Conservation (phyloP, 2,329 filamentous ascomycete species). For the Elsinoe batatas region DNA sequence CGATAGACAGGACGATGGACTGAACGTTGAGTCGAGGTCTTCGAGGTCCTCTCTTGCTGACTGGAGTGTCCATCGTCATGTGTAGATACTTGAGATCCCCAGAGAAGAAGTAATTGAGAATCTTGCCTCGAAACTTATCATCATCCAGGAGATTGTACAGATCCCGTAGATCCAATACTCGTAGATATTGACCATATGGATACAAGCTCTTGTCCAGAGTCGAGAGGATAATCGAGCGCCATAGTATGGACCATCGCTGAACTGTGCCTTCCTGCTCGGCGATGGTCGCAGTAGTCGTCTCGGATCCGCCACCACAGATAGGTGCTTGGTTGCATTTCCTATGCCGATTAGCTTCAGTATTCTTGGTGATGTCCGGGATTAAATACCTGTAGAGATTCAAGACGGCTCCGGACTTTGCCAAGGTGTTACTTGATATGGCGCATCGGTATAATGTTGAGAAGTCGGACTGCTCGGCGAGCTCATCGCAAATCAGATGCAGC, state of each 20-base stretch:
- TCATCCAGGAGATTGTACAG: slow-evolving; percentile 51
- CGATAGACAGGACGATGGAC: slow-evolving; percentile 39
- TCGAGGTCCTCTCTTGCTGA: slow-evolving; percentile 21
- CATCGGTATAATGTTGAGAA: slow-evolving; percentile 53
- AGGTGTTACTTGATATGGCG: slow-evolving; percentile 44
- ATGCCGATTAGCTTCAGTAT: neutral
- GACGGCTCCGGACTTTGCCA: slow-evolving; percentile 49
- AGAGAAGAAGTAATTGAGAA: slow-evolving; percentile 49
- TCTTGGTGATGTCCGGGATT: neutral
- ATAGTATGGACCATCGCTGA: slow-evolving; percentile 53
- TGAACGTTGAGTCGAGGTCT: slow-evolving; percentile 30
- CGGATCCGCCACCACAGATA: slow-evolving; percentile 36
- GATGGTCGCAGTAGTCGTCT: slow-evolving; percentile 22
- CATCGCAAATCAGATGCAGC: slow-evolving; percentile 50
- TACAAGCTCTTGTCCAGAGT: slow-evolving; percentile 52
- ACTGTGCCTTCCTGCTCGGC: slow-evolving; percentile 39
- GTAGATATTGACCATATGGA: slow-evolving; percentile 61
- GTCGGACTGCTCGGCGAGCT: slow-evolving; percentile 46
- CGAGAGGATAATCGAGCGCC: slow-evolving; percentile 59
- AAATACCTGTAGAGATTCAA: slow-evolving; percentile 53
- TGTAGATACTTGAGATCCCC: slow-evolving; percentile 38
- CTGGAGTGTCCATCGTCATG: slow-evolving; percentile 23
- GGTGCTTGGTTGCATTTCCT: slow-evolving; percentile 37
- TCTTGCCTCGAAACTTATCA: slow-evolving; percentile 45
- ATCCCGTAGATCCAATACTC: slow-evolving; percentile 52